Percentiles rank a stretch among this genome's conserved stretches.
Conservation (phyloP, 805 yeast genomes). For the Candida adriatica region DNA sequence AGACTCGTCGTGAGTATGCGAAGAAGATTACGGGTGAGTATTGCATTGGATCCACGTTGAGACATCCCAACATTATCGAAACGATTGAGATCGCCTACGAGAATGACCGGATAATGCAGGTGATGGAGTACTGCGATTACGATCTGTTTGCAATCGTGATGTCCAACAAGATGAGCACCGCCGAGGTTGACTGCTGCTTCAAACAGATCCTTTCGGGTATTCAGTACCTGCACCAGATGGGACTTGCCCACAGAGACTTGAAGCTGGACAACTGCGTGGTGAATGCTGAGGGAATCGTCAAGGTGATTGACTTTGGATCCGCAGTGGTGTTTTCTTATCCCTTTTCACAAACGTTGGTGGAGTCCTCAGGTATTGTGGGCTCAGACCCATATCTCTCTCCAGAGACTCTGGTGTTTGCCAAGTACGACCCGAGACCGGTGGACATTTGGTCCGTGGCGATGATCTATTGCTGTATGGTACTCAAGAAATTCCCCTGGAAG, state of each 20-base stretch:
- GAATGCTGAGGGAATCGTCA: conserved; percentile 73
- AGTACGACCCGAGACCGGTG: conserved; percentile 88
- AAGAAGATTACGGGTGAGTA: conserved; percentile 91
- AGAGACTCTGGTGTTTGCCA: conserved; percentile 75
- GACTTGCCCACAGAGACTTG: conserved; percentile 86
- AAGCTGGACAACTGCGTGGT: conserved; percentile 92
- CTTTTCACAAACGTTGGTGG: conserved; percentile 61
- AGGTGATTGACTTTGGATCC: conserved; percentile 88
- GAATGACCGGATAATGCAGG: conserved; percentile 78
- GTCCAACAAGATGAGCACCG: conserved; percentile 79
- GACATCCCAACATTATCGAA: conserved; percentile 85
- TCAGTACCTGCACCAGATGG: conserved; percentile 73
- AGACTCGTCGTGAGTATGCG: conserved; percentile 77
- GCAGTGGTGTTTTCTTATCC: conserved; percentile 91
- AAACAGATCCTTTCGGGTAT: conserved; percentile 81
- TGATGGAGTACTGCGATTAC: conserved; percentile 91
- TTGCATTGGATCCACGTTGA: conserved; percentile 85
- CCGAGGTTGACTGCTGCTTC: conserved; percentile 83
- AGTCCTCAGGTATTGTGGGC: conserved; percentile 81
- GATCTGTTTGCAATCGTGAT: conserved; percentile 92
- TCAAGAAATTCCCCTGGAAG: conserved; percentile 92
- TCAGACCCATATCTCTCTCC: conserved; percentile 91
- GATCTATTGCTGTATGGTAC: conserved; percentile 85
- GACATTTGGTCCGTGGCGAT: conserved; percentile 93
- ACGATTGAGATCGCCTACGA: conserved; percentile 90